phyloP scores from a whole-genome alignment of 1,139 yeast species.

The Yamadazyma friedrichii region DNA sequence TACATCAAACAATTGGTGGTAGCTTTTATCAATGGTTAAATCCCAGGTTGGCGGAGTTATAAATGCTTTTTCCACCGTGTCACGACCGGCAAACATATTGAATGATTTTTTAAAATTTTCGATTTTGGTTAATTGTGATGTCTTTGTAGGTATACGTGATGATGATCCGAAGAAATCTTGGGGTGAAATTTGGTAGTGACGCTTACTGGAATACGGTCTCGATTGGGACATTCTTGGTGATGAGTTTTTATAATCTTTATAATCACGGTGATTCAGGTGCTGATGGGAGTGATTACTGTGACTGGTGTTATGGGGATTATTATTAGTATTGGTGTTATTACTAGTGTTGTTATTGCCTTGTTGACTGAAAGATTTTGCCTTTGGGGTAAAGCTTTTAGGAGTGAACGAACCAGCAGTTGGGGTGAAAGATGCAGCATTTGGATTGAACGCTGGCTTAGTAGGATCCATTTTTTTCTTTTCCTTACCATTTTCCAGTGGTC shows the following conservation, averaged over 20 bases:
- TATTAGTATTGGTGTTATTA: conserved; percentile 2
- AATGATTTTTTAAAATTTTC: conserved; percentile 47
- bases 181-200: conserved; percentile 43
- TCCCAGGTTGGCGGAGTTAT: conserved; percentile 83
- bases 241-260: conserved; percentile 22
- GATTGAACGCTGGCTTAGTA: conserved; percentile 60
- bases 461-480: conserved; percentile 51
- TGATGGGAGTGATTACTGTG: conserved; percentile 18
- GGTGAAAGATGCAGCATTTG: conserved; percentile 69
- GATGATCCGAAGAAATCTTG: conserved; percentile 51
- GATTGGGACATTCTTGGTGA: conserved; percentile 35
- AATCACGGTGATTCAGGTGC: conserved; percentile 9
- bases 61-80: conserved; percentile 57
- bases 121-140: conserved; percentile 33
- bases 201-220: conserved; percentile 35
- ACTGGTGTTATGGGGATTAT: conserved; percentile 17
- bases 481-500: neutral
- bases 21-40: conserved; percentile 54
- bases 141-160: conserved; percentile 47
- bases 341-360: conserved; percentile 1
- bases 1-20: conserved; percentile 45
- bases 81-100: conserved; percentile 53
- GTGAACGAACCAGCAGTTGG: conserved; percentile 38
- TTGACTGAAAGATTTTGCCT: conserved; percentile 2
- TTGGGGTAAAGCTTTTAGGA: conserved; percentile 13